phyloP scores from a whole-genome alignment of 2,329 filamentous ascomycete genomes.

The Plectosphaerella sp. region DNA sequence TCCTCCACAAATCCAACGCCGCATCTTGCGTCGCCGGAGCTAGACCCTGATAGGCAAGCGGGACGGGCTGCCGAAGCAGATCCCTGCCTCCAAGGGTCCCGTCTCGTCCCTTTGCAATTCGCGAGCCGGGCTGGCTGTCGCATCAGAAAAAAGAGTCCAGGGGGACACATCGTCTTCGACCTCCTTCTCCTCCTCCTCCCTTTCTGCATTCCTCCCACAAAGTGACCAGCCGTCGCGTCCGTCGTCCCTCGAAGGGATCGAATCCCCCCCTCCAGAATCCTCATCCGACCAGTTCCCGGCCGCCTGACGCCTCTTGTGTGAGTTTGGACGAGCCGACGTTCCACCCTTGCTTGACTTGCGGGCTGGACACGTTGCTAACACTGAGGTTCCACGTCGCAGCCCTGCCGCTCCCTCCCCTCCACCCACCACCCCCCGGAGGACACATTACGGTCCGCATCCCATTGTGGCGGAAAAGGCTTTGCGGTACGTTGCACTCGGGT shows the following conservation, averaged over 20 bases:
- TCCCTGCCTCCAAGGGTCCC: not conserved
- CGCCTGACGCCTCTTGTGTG: not conserved
- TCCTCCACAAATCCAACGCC: too few species aligned
- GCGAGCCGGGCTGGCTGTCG: not conserved
- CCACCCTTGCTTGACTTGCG: too few species aligned
- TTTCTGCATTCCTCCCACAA: not conserved
- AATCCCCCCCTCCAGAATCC: not conserved
- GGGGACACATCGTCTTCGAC: not conserved
- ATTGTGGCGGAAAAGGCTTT: too few species aligned
- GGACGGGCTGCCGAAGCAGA: not conserved
- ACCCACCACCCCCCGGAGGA: too few species aligned
- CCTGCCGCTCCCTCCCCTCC: too few species aligned
- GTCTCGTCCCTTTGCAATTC: not conserved
- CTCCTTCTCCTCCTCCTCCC: not conserved
- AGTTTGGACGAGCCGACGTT: not conserved
- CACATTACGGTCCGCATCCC: too few species aligned
- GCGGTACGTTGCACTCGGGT: not conserved
- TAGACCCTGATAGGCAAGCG: not conserved
- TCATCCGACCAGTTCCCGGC: not conserved
- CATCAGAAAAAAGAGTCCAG: not conserved
- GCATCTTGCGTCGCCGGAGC: not conserved
- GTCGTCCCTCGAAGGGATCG: not conserved
- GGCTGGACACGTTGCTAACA: too few species aligned
- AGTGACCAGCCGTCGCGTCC: not conserved
- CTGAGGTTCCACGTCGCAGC: too few species aligned